Percentiles rank a stretch among this genome's conserved stretches.
phyloP scores from a whole-genome alignment of 768 basidiomycete species.

The Mycena galericulata region DNA sequence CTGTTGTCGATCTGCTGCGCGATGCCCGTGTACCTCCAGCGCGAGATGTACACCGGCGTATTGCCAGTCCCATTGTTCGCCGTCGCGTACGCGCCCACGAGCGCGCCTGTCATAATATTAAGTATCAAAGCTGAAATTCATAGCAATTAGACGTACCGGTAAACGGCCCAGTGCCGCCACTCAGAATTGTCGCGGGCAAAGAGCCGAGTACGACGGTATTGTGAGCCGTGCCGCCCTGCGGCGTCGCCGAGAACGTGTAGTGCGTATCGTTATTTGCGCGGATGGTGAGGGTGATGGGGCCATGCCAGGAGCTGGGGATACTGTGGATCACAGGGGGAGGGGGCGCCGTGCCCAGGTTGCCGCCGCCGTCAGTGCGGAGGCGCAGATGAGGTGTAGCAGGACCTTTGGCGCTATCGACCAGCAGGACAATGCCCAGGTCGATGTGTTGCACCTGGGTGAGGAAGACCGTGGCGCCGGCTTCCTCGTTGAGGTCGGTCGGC shows the following conservation, averaged over 20 bases:
- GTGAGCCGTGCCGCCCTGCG: slow-evolving; percentile 12
- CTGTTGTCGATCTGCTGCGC: slow-evolving; percentile 27
- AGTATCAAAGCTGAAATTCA: slow-evolving; percentile 5
- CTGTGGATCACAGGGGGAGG: slow-evolving; percentile 23
- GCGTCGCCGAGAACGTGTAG: slow-evolving; percentile 24
- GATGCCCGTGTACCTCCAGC: slow-evolving; percentile 31
- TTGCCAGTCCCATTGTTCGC: slow-evolving; percentile 29
- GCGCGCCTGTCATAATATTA: slow-evolving; percentile 15
- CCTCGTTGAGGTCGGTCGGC: slow-evolving; percentile 34
- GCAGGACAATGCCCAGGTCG: slow-evolving; percentile 25
- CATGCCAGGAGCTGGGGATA: slow-evolving; percentile 20
- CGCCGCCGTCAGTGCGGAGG: slow-evolving; percentile 24
- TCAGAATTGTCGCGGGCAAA: slow-evolving; percentile 29
- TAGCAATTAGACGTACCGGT: slow-evolving; percentile 15
- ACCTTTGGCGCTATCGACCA: slow-evolving; percentile 9
- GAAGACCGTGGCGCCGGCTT: slow-evolving; percentile 41
- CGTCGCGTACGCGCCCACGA: slow-evolving; percentile 29
- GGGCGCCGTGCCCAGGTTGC: slow-evolving; percentile 11
- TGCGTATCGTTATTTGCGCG: slow-evolving; percentile 28
- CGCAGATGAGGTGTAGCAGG: slow-evolving; percentile 20
- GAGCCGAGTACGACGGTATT: slow-evolving; percentile 23
- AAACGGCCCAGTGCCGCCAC: slow-evolving; percentile 28
- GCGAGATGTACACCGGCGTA: slow-evolving; percentile 27
- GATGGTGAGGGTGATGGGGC: slow-evolving; percentile 28
- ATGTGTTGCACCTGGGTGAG: slow-evolving; percentile 26